A percentile compares a stretch with the other conserved stretches of the same genome.
phyloP scores from a whole-genome alignment of 176 grass and related monocot genomes.

The Oryza meyeriana region DNA sequence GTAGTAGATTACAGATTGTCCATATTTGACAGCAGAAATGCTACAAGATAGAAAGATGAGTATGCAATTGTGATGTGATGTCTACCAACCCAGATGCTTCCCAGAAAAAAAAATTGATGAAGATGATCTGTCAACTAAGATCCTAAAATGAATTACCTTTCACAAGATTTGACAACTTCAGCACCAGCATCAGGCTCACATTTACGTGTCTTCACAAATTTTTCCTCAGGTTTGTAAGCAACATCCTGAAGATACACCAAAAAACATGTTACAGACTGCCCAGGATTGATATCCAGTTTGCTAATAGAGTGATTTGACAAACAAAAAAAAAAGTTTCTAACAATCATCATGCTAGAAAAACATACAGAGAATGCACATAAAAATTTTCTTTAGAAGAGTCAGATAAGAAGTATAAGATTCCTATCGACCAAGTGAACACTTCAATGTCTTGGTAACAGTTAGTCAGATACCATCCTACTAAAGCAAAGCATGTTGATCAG shows the following conservation, averaged over 20 bases:
- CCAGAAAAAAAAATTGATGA: neutral
- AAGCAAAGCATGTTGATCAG: neutral
- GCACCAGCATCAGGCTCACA: constrained; percentile 75
- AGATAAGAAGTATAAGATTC: too few species aligned
- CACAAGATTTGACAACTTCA: constrained; percentile 65
- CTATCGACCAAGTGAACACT: neutral
- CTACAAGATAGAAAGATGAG: neutral
- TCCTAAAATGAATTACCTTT: constrained; percentile 47
- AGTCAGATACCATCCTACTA: neutral
- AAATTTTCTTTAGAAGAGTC: neutral
- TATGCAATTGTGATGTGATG: neutral
- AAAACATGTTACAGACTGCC: neutral
- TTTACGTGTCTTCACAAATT: constrained; percentile 61
- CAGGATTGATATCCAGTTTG: neutral
- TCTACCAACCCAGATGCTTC: neutral
- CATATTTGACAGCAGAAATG: neutral
- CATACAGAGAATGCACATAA: neutral
- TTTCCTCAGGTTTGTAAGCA: constrained; percentile 75
- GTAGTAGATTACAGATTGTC: neutral
- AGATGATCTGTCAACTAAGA: neutral
- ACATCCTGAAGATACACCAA: constrained; percentile 51
- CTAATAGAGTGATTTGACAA: neutral
- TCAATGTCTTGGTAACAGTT: neutral
- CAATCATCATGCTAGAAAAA: neutral
- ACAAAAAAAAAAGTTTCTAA: neutral